Conservation (phyloP, 2,329 filamentous ascomycete genomes). For the Arthrobotrys conoides region DNA sequence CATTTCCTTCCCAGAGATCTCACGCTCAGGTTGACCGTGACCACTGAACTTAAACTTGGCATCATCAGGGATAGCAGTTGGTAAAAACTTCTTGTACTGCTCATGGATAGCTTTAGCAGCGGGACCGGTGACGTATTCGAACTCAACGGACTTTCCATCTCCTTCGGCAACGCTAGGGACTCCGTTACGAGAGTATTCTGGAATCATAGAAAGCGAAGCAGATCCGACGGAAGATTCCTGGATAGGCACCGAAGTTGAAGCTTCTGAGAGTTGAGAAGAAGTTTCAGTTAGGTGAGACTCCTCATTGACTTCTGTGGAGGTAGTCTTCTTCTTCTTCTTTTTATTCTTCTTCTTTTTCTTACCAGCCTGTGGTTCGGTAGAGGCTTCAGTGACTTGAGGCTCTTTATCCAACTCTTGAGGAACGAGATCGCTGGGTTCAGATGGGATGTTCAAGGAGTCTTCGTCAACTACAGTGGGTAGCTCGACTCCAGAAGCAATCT, state of each 20-base stretch:
- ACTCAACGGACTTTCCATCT: background rate
- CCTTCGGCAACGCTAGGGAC: background rate
- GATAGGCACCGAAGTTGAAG: background rate
- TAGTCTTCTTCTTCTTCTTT: conserved; percentile 25
- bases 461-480: no score
- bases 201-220: background rate
- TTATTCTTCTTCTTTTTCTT: conserved; percentile 38
- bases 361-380: background rate
- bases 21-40: background rate
- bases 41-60: background rate
- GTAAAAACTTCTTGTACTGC: background rate
- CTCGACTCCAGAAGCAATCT: background rate
- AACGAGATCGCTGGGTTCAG: background rate
- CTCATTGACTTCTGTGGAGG: background rate
- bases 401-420: background rate
- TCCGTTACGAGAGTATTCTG: background rate
- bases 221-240: background rate
- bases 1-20: background rate
- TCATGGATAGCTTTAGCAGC: background rate
- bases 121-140: background rate
- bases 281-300: background rate
- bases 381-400: background rate
- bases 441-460: background rate
- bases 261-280: background rate
- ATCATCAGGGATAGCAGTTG: background rate